phyloP scores from a whole-genome alignment of 2,329 filamentous ascomycete species.

The Fusarium anthophilum region DNA sequence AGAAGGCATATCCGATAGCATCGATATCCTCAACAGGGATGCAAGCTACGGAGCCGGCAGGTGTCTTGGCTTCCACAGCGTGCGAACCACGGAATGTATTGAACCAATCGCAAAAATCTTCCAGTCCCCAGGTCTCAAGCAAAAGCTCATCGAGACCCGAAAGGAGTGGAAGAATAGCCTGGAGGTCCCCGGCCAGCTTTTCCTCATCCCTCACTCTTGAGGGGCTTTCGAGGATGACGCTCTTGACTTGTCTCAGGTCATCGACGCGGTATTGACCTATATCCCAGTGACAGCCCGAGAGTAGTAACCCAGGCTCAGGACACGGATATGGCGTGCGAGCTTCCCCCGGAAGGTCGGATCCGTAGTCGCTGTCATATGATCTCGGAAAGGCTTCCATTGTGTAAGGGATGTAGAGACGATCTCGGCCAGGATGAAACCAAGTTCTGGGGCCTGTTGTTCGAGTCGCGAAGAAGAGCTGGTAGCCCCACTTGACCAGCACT shows the following conservation, averaged over 20 bases:
- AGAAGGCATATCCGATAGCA: background rate
- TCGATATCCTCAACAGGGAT: background rate
- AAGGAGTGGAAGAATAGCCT: background rate
- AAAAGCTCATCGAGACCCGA: background rate
- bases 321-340: background rate
- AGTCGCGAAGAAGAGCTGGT: background rate
- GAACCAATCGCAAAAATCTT: background rate
- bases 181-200: fast-evolving
- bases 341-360: background rate
- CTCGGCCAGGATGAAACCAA: background rate
- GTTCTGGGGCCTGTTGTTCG: background rate
- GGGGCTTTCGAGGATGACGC: background rate
- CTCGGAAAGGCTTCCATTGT: background rate
- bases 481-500: background rate
- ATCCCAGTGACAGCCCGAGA: background rate
- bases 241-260: background rate
- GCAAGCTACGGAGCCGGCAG: background rate
- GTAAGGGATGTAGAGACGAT: background rate
- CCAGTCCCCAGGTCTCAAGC: background rate
- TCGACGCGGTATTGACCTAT: background rate
- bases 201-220: background rate
- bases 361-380: background rate
- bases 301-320: background rate
- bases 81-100: background rate
- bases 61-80: background rate